Base-by-base conservation (phyloP, 306 rosid genomes). In the Gastrolobium villosum region DNA sequence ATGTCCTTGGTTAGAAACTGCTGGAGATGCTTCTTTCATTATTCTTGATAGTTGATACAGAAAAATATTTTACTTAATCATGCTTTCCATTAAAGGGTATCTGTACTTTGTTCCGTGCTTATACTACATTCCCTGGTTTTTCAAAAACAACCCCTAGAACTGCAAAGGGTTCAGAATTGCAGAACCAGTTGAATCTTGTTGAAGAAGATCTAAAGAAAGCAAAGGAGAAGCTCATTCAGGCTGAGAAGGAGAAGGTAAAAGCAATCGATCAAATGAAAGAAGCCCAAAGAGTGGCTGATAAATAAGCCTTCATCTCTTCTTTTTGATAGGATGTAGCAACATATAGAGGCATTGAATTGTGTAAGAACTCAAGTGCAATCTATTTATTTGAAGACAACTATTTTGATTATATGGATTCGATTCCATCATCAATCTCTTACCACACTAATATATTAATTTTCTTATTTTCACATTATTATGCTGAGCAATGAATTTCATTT, bases 131-230 rank as follows among this genome's bases (percentile, higher is more conserved):
- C 26, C 32, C 61, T 40, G 57, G 10, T 61, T 49, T 57, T 84
- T 59, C 87, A 95, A 98, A 95, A 92, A 80, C 88, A 83, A 54
- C 84, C 81, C 10, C 62, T 90, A 5, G 84, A 46, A 75, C 82
- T 67, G 76, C 85, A 34, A 95, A 90, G 89, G 94, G 86, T 70
- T 87, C 88, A 6, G 98, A 95, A 45, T 54, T 91, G 77, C 97
- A 89, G 77, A 84, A 77, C 48, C 96, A 91, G 72, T 75, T 93
- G 86, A 89, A 66, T 81, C 53, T 73, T 68, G 90, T 81, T 77
- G 96, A 89, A 76, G 97, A 89, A 50, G 98, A 95, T 85, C 90
- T 93, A 36, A 92, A 91, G 92, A 95, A 89, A 82, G 90, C 98
- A 32, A 91, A 89, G 84, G 98, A 95, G 78, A 97, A 87, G 82